A percentile compares a stretch with the other conserved stretches of the same genome.
Conservation (phyloP, 495 filamentous ascomycete genomes). For the Achaetomiella virescens region DNA sequence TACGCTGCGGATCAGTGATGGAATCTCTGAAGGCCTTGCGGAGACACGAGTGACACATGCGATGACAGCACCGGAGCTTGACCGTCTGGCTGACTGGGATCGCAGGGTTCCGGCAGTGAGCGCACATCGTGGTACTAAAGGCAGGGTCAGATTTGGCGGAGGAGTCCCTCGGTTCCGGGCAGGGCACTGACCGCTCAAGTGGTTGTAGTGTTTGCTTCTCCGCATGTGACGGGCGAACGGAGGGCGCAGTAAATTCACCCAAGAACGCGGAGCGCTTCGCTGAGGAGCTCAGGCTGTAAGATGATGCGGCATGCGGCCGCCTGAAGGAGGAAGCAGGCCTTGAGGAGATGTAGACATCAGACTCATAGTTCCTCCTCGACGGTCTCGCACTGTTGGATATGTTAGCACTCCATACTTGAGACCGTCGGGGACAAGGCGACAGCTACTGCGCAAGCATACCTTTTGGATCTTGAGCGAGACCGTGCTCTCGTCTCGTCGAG, state of each 20-base stretch:
- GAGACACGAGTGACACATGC: conserved; percentile 71
- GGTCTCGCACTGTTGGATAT: conserved; percentile 11
- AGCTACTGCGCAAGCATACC: conserved; percentile 23
- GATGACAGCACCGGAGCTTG: conserved; percentile 67
- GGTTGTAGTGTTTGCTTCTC: conserved; percentile 17
- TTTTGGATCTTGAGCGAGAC: conserved; percentile 31
- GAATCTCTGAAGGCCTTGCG: conserved; percentile 65
- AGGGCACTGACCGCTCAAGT: conserved; percentile 30
- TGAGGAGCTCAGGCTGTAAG: conserved; percentile 36
- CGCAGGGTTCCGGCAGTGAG: conserved; percentile 61
- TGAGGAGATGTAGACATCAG: conserved; percentile 24
- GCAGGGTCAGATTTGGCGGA: conserved; percentile 15
- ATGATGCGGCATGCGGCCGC: conserved; percentile 33
- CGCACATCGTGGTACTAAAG: conserved; percentile 57
- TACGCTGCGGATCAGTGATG: conserved; percentile 65
- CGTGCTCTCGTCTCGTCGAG: conserved; percentile 29
- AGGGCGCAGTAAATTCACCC: conserved; percentile 27
- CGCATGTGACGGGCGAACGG: conserved; percentile 21
- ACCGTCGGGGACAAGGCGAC: neutral
- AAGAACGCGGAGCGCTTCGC: conserved; percentile 34
- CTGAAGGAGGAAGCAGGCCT: conserved; percentile 23
- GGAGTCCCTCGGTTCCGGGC: neutral
- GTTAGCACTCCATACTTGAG: conserved; percentile 15
- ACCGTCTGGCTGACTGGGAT: conserved; percentile 52
- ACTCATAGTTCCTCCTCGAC: conserved; percentile 35